phyloP scores from a whole-genome alignment of 768 basidiomycete genomes.

The Crassisporium funariophilum region DNA sequence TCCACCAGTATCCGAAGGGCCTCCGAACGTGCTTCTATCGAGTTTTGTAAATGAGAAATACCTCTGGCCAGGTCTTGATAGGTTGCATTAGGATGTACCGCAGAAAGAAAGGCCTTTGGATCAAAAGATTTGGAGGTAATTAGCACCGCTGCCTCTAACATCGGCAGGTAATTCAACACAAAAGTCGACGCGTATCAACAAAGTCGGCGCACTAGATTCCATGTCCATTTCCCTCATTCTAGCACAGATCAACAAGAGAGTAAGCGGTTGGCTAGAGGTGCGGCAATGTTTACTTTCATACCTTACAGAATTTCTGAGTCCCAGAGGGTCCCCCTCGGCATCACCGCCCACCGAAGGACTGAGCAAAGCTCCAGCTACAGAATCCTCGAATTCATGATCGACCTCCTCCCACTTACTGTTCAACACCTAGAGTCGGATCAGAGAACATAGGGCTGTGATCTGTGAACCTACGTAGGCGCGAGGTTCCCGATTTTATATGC shows the following conservation, averaged over 20 bases:
- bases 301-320: slow-evolving; percentile 68
- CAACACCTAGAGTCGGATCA: slow-evolving; percentile 7
- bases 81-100: slow-evolving; percentile 91
- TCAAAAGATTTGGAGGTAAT: slow-evolving; percentile 95
- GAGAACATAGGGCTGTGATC: slow-evolving; percentile 2
- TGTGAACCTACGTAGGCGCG: slow-evolving; percentile 62
- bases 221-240: slow-evolving; percentile 72
- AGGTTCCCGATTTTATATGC: slow-evolving; percentile 83
- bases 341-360: slow-evolving; percentile 55
- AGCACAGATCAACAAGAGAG: too few species aligned
- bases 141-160: slow-evolving; percentile 74
- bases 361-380: slow-evolving; percentile 67
- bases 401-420: slow-evolving; percentile 87
- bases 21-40: slow-evolving; percentile 89
- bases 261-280: slow-evolving; percentile 10
- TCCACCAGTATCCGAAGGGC: slow-evolving; percentile 95
- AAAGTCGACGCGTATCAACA: neutral
- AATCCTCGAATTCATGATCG: slow-evolving; percentile 81
- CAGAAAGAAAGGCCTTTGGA: slow-evolving; percentile 89
- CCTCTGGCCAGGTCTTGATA: slow-evolving; percentile 89
- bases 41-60: slow-evolving; percentile 68
- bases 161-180: neutral
- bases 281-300: too few species aligned
- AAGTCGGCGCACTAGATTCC: slow-evolving; percentile 66
- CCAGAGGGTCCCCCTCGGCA: slow-evolving; percentile 74